Conservation (phyloP, 192 early-diverging fungal genomes). For the Powellomyces hirtus region DNA sequence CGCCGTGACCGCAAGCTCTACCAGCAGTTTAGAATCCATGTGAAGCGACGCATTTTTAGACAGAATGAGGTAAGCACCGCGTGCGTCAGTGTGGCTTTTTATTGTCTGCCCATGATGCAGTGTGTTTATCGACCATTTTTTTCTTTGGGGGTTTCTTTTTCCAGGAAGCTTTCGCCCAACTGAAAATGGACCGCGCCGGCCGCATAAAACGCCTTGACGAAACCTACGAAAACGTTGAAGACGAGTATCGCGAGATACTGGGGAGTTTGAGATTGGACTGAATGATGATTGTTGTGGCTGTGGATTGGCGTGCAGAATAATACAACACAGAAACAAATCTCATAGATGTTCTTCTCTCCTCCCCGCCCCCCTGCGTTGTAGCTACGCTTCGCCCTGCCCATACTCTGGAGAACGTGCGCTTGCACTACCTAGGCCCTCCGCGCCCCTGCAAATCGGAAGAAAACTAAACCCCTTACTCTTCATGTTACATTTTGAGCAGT, state of each 20-base stretch:
- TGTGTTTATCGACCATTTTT: neutral
- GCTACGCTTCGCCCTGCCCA: no score
- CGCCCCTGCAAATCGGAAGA: no score
- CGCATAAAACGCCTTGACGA: conserved; percentile 72
- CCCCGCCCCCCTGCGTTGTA: no score
- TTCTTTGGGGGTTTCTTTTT: conserved; percentile 10
- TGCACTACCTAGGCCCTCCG: no score
- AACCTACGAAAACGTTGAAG: conserved; percentile 69
- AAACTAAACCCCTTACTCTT: no score
- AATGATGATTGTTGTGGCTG: no score
- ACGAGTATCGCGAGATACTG: conserved; percentile 61
- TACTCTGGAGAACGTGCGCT: no score
- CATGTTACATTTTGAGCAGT: no score
- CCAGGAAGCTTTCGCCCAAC: conserved; percentile 61
- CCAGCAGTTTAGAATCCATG: conserved; percentile 68
- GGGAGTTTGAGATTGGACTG: no score
- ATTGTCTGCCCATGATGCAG: neutral
- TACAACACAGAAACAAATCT: no score
- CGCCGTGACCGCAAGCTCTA: conserved; percentile 42
- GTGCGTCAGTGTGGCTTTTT: neutral
- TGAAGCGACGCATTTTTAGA: conserved; percentile 80
- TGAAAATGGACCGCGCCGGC: conserved; percentile 57
- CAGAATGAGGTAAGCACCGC: conserved; percentile 60
- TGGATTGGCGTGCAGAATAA: no score
- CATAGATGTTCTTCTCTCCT: no score